Evolutionary conservation across 345 rosid species (phyloP).

Genomic region (Clausena lansium): DNA sequence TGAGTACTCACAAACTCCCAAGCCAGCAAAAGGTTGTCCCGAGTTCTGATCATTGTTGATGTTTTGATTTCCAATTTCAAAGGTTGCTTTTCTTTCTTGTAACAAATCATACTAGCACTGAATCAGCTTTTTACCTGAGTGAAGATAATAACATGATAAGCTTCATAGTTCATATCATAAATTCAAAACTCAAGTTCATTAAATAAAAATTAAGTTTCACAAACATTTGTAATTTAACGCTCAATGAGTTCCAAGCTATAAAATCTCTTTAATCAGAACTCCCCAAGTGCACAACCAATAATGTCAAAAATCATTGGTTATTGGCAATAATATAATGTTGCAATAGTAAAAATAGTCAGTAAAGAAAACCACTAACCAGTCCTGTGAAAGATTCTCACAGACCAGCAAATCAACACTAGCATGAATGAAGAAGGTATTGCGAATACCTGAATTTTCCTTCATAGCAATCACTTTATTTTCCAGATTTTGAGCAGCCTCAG

Average conservation of each 20-base stretch:
- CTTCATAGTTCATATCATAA: not conserved
- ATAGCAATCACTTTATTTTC: slow-evolving; percentile 41
- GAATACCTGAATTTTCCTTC: slow-evolving; percentile 37
- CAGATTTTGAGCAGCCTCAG: slow-evolving; percentile 53
- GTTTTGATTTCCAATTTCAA: slow-evolving; percentile 6
- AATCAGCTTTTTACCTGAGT: slow-evolving; percentile 25
- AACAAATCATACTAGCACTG: slow-evolving; percentile 14
- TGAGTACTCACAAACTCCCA: not conserved
- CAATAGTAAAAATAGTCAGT: not conserved
- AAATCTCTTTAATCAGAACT: not conserved
- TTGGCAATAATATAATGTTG: not conserved
- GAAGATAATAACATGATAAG: not conserved
- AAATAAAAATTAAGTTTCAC: not conserved
- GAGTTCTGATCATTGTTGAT: not conserved
- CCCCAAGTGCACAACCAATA: not conserved
- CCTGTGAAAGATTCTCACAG: not conserved
- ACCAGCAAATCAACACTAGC: not conserved
- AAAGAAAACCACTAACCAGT: not conserved
- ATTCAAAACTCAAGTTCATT: not conserved
- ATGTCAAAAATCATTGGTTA: not conserved
- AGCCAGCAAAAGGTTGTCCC: not conserved
- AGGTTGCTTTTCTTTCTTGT: slow-evolving; percentile 6
- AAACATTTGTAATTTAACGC: not conserved
- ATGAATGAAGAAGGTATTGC: not conserved
- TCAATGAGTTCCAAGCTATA: not conserved